phyloP scores from a whole-genome alignment of 805 yeast genomes.

The Saitoella complicata region DNA sequence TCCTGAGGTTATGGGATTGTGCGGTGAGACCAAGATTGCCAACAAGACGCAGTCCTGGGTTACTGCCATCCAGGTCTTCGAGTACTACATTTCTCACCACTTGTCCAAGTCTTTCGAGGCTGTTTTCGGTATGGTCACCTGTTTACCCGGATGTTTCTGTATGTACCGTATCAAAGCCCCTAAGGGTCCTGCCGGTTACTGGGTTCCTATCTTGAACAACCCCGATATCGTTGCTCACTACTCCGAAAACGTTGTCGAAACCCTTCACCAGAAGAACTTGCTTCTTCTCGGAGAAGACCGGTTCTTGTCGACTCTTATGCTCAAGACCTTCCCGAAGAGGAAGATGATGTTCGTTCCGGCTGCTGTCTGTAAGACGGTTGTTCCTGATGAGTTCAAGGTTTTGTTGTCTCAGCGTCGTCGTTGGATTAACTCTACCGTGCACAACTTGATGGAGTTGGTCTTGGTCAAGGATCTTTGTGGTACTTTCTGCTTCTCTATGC shows the following conservation, averaged over 20 bases:
- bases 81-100: constrained; percentile 86
- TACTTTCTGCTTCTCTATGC: constrained; percentile 90
- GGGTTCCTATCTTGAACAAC: constrained; percentile 89
- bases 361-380: constrained; percentile 85
- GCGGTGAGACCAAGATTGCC: constrained; percentile 88
- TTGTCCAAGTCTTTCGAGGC: constrained; percentile 88
- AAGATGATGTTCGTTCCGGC: constrained; percentile 76
- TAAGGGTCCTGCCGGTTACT: constrained; percentile 56
- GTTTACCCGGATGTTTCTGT: constrained; percentile 91
- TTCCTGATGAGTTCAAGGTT: constrained; percentile 64
- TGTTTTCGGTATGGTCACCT: constrained; percentile 84
- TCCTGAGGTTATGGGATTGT: constrained; percentile 76
- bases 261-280: constrained; percentile 75
- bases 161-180: constrained; percentile 88
- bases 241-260: constrained; percentile 68
- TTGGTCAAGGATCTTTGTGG: constrained; percentile 83
- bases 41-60: constrained; percentile 79
- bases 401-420: constrained; percentile 85
- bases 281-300: constrained; percentile 83
- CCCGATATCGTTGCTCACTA: constrained; percentile 89
- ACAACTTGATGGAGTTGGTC: constrained; percentile 76
- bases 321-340: constrained; percentile 76
- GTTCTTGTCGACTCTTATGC: constrained; percentile 70
- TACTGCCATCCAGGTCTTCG: constrained; percentile 85
- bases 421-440: constrained; percentile 94